phyloP scores from a whole-genome alignment of 2,329 filamentous ascomycete genomes.

The Acrodontium crateriforme region DNA sequence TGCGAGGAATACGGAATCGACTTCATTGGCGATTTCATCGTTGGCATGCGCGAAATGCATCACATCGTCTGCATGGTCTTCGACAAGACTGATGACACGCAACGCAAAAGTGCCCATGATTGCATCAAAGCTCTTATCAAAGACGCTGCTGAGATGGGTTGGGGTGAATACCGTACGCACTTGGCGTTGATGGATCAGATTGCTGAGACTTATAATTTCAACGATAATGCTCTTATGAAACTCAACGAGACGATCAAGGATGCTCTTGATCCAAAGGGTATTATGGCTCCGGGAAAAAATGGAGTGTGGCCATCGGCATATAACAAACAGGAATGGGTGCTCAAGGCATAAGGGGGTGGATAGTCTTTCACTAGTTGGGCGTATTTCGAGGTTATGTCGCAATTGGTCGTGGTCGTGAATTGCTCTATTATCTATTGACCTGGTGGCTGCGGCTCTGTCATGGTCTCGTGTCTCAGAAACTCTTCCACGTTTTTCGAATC shows the following conservation, averaged over 20 bases:
- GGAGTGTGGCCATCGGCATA: constrained; percentile 22
- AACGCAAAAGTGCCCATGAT: constrained; percentile 24
- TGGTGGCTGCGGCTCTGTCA: constrained; percentile 4
- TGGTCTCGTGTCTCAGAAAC: constrained; percentile 20
- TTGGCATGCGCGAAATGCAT: constrained; percentile 42
- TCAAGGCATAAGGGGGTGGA: too few relatives aligned
- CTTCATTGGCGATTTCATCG: constrained; percentile 37
- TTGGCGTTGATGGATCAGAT: constrained; percentile 34
- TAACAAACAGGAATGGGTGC: not conserved
- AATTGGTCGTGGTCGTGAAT: too few relatives aligned
- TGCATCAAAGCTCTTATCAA: constrained; percentile 28
- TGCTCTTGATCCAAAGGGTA: constrained; percentile 34
- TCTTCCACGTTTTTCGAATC: constrained; percentile 21
- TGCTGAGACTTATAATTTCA: constrained; percentile 31
- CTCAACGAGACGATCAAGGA: constrained; percentile 35
- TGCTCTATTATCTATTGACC: constrained; percentile 1
- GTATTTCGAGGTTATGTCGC: too few relatives aligned
- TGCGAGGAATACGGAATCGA: constrained; percentile 34
- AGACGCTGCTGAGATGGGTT: constrained; percentile 28
- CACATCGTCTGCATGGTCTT: constrained; percentile 43
- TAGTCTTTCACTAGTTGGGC: too few relatives aligned
- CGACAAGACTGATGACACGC: constrained; percentile 29
- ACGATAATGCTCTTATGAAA: constrained; percentile 27
- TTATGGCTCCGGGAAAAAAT: constrained; percentile 33
- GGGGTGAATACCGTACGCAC: constrained; percentile 35